Evolutionary conservation across 257 asterid genomes (phyloP), one percentile per base, ranked within the genome.

Genomic region (Solanum clarkiae): DNA sequence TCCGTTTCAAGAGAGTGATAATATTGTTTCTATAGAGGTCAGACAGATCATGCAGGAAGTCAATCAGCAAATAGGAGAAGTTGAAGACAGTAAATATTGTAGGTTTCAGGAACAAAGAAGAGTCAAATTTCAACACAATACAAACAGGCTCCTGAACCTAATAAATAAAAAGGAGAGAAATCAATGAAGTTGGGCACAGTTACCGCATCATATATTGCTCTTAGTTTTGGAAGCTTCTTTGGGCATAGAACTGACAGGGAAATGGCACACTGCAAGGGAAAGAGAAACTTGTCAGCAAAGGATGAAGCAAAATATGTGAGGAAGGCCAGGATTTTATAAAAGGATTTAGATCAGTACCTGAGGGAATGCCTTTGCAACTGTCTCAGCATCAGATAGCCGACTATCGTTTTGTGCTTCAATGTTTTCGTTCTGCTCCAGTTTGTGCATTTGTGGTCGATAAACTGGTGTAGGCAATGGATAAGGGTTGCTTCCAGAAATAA

Each of bases 191-290:
- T 82, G 70, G 70, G 59, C 32, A 84, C 83, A 62, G 86, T 85
- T 92, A 94, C 99, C 94, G 97, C 95, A 87, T 90, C 89, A 88
- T 92, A 97, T 87, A 97, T 94, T 77, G 92, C 95, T 87, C 87
- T 92, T 81, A 97, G 93, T 90, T 94, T 94, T 24, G 98, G 94
- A 87, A 97, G 96, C 90, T 93, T 93, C 92, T 95, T 97, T 24
- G 99, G 99, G 89, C 98, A 95, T 85, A 97, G 87, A 81, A 97
- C 94, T 57, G 99, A 95, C 77, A 97, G 90, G 86, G 98, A 97
- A 89, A 97, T 85, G 80, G 92, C 92, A 87, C 89, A 88, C 99
- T 97, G 99, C 94, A 92, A 87, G 26, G 65, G 82, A 53, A 77
- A 51, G 65, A 79, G 65, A 53, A 53, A 79, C 26, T 79, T 79